These are phyloP conservation scores for Sanguinoderma infundibulare DNA, from an alignment of 1,284 basidiomycete species.

Conservation along the genomic window DNA sequence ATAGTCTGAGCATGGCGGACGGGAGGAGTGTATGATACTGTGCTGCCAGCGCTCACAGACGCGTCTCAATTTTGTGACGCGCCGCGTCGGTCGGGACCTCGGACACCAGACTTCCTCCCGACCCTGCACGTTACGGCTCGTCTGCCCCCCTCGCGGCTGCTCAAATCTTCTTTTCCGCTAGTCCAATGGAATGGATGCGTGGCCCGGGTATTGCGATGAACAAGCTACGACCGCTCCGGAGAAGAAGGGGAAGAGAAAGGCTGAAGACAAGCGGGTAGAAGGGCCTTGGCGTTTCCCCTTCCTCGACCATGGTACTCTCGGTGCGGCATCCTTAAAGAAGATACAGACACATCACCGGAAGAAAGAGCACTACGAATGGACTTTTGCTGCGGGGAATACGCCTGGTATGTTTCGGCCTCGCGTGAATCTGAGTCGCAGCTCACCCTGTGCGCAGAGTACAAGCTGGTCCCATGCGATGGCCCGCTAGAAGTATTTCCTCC, in stretches of 20 bases:
- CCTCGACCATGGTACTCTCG: slow-evolving; percentile 58
- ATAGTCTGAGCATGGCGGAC: slow-evolving; percentile 54
- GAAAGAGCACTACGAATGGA: slow-evolving; percentile 56
- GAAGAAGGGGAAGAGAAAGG: slow-evolving; percentile 35
- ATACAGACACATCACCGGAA: slow-evolving; percentile 31
- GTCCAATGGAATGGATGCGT: slow-evolving; percentile 72
- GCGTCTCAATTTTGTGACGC: slow-evolving; percentile 27
- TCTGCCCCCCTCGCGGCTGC: background rate
- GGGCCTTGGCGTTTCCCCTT: slow-evolving; percentile 49
- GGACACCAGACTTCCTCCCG: slow-evolving; percentile 15
- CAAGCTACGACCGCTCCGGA: slow-evolving; percentile 14
- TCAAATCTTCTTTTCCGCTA: slow-evolving; percentile 6
- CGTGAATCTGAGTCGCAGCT: background rate
- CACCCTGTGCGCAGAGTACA: slow-evolving; percentile 26
- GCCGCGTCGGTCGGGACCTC: slow-evolving; percentile 18
- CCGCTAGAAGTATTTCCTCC: slow-evolving; percentile 56
- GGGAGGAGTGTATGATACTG: slow-evolving; percentile 6
- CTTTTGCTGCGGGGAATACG: slow-evolving; percentile 41
- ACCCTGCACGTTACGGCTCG: background rate
- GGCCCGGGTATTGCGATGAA: slow-evolving; percentile 56
- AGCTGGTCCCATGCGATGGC: slow-evolving; percentile 33
- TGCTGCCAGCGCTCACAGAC: slow-evolving; percentile 8
- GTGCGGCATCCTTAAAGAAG: slow-evolving; percentile 52
- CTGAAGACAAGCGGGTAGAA: slow-evolving; percentile 22
- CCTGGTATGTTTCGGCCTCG: slow-evolving; percentile 25